These are phyloP conservation scores for Neofusicoccum umdonicola DNA, from an alignment of 2,329 filamentous ascomycete species.

Conservation along the genomic window DNA sequence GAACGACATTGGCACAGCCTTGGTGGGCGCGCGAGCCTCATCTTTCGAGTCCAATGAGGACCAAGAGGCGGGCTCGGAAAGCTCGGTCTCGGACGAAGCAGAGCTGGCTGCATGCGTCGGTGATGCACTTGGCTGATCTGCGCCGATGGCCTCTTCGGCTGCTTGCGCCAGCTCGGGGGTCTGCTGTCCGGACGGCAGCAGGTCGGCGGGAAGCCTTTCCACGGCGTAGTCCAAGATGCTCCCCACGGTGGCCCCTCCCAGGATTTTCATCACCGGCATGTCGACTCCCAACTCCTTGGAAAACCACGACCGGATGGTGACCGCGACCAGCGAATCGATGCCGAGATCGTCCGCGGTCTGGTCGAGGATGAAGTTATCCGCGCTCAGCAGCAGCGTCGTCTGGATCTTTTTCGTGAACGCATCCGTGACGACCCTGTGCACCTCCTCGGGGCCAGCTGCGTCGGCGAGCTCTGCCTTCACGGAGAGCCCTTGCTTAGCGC, in stretches of 20 bases:
- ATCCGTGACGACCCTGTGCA: too few relatives aligned
- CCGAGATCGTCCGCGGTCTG: conserved; percentile 11
- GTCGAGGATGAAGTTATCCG: not conserved
- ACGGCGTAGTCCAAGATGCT: not conserved
- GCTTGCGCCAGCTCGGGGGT: too few relatives aligned
- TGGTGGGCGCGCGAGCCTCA: too few relatives aligned
- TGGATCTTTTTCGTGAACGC: too few relatives aligned
- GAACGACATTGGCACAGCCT: conserved; percentile 32
- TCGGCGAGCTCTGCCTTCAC: not conserved
- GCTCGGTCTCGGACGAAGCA: too few relatives aligned
- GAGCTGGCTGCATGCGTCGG: too few relatives aligned
- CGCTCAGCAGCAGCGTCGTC: too few relatives aligned
- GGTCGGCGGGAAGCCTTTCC: not conserved
- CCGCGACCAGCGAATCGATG: conserved; percentile 40
- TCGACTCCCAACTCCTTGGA: conserved; percentile 44
- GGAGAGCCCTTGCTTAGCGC: not conserved
- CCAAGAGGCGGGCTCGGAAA: too few relatives aligned
- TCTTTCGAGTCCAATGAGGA: too few relatives aligned
- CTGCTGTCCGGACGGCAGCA: too few relatives aligned
- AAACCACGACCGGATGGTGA: conserved; percentile 49
- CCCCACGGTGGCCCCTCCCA: conserved; percentile 30
- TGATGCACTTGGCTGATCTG: too few relatives aligned
- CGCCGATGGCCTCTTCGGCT: too few relatives aligned
- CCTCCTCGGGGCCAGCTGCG: not conserved
- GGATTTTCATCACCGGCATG: conserved; percentile 48